Base-by-base conservation (phyloP, 2,329 filamentous ascomycete species). In the Colletotrichum horii region DNA sequence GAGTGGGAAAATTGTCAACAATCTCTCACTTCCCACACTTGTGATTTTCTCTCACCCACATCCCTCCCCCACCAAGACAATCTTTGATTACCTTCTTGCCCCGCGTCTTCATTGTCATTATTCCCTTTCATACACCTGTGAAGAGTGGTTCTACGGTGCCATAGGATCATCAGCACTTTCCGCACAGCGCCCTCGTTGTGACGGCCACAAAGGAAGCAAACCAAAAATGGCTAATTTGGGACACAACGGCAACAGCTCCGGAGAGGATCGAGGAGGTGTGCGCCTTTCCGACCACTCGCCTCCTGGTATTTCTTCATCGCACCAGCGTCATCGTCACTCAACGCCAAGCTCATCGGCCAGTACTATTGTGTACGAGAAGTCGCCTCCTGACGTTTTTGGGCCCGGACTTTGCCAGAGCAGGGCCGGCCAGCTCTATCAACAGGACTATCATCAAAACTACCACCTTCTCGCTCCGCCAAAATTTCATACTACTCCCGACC, bases 241-340 rank as follows among this genome's bases (percentile, higher is more conserved):
- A 36, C 62, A 38, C 16, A 38, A 30, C n/a, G 69, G 74, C 65
- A 73, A 43, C 22, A 32, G 70, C 28, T 60, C 70, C 26, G 64
- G 58, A 16, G 52, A 70, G 26, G 61, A 34, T 30, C 34, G 34
- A 24, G 74, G 74, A 30, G 74, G 74, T 61, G 70, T 75, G 16
- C 65, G 70, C 48, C 74, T 75, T 66, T 61, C 74, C 15, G 74
- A 75, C 24, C 74, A 75, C 15, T 73, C 74, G 4, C 73, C 73
- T 12, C 56, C 56, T 32, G 62, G 36, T 19, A 15, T 12, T 34
- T n/a, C 32, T 56, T 43, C 70, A 11, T 43, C 69, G 16, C 19
- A 32, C 4, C 38, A 48, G 19, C n/a, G 56, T 19, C 43, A 48
- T 12, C 43, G 66, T 30, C 38, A 67, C 14, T 34, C 56, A 19